Evolutionary conservation across 2,329 filamentous ascomycete genomes (phyloP).

Genomic region (Fusarium bactridioides): DNA sequence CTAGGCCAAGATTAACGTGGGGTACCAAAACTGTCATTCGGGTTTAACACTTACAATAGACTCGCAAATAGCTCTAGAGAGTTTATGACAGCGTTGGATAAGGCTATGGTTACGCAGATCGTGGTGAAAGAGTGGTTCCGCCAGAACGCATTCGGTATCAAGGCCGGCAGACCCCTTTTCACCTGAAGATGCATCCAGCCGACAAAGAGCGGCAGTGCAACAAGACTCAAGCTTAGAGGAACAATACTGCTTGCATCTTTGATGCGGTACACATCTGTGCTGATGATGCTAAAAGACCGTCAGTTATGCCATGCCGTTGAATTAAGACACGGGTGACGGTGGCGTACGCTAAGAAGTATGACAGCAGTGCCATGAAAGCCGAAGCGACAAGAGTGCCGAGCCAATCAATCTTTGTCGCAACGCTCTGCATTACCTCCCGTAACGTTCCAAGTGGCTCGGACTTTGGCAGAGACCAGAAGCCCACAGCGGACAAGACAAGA

Average conservation of each 20-base stretch:
- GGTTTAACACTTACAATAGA: conserved; percentile 53
- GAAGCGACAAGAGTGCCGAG: conserved; percentile 58
- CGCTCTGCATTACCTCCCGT: conserved; percentile 30
- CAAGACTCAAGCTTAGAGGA: conserved; percentile 53
- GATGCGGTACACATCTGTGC: conserved; percentile 51
- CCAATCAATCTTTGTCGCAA: conserved; percentile 60
- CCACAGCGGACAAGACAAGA: conserved; percentile 47
- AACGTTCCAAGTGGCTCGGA: conserved; percentile 36
- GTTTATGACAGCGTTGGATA: conserved; percentile 56
- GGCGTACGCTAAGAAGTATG: conserved; percentile 62
- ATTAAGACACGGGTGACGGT: neutral
- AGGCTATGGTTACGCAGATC: conserved; percentile 59
- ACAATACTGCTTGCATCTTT: conserved; percentile 53
- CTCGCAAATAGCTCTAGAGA: conserved; percentile 57
- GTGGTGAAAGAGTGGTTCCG: conserved; percentile 62
- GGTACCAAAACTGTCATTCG: neutral
- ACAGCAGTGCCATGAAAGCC: conserved; percentile 56
- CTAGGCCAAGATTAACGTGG: conserved; percentile 37
- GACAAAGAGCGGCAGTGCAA: conserved; percentile 58
- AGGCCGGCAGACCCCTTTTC: conserved; percentile 54
- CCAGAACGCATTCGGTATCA: conserved; percentile 71
- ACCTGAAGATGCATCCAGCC: conserved; percentile 62
- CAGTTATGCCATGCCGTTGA: neutral
- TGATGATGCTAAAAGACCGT: conserved; percentile 43
- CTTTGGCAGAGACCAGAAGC: conserved; percentile 48